Percentiles rank a stretch among this genome's conserved stretches.
These are phyloP conservation scores for Cystobasidiaceae sp. DNA, from an alignment of 1,284 basidiomycete species.

Conservation along the genomic window DNA sequence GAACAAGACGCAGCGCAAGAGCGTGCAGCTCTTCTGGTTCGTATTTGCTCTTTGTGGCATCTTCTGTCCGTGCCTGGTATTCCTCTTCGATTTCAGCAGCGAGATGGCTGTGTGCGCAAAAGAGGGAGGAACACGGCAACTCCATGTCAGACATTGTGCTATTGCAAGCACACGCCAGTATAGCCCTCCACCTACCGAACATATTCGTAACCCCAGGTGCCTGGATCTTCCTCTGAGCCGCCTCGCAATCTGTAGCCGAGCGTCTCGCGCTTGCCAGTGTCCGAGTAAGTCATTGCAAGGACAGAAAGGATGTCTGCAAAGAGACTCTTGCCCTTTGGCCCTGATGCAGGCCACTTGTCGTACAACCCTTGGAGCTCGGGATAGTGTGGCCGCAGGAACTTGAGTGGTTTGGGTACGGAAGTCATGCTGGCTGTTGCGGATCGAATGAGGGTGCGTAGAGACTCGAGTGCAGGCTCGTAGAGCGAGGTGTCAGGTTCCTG, in stretches of 20 bases:
- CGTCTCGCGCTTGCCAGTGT: conserved; percentile 90
- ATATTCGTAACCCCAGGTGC: conserved; percentile 98
- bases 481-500: conserved; percentile 77
- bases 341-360: conserved; percentile 58
- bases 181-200: conserved; percentile 55
- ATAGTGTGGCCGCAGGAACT: conserved; percentile 95
- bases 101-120: conserved; percentile 59
- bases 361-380: conserved; percentile 77
- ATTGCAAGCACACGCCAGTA: background rate
- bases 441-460: conserved; percentile 84
- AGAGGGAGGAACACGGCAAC: background rate
- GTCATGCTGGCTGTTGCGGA: conserved; percentile 99
- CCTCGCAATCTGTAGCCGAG: conserved; percentile 84
- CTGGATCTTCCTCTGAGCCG: conserved; percentile 77
- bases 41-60: conserved; percentile 47
- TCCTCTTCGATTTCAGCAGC: conserved; percentile 96
- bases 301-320: conserved; percentile 99
- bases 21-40: conserved; percentile 62
- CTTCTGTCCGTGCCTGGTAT: conserved; percentile 57
- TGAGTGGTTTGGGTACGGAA: conserved; percentile 98
- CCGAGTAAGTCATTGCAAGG: conserved; percentile 99
- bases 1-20: conserved; percentile 80
- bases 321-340: conserved; percentile 59
- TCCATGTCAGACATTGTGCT: background rate
- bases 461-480: conserved; percentile 87